phyloP scores from a whole-genome alignment of 805 yeast genomes.

The Lachancea cidri region DNA sequence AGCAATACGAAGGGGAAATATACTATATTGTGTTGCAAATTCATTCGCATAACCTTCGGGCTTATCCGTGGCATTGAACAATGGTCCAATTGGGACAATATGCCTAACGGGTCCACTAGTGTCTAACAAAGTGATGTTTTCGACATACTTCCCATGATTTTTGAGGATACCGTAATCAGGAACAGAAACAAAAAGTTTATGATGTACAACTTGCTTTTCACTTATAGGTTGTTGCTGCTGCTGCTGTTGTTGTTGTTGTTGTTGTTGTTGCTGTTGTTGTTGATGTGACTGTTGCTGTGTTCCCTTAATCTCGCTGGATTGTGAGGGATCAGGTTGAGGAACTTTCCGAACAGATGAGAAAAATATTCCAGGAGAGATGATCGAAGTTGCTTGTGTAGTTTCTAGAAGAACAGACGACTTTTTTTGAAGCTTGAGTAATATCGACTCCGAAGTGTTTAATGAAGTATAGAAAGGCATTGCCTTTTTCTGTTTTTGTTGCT shows the following conservation, averaged over 20 bases:
- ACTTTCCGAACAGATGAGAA: constrained; percentile 51
- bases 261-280: constrained; percentile 3
- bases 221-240: not conserved
- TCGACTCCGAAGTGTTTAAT: constrained; percentile 28
- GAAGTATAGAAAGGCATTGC: constrained; percentile 26
- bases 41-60: constrained; percentile 84
- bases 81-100: constrained; percentile 63
- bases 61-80: constrained; percentile 63
- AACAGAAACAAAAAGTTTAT: constrained; percentile 64
- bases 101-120: constrained; percentile 62
- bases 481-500: constrained; percentile 38
- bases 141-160: constrained; percentile 63
- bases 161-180: constrained; percentile 84
- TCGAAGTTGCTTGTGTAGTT: constrained; percentile 51
- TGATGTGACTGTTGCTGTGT: not conserved
- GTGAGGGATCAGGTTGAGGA: constrained; percentile 18
- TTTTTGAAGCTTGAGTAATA: constrained; percentile 45
- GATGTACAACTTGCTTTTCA: constrained; percentile 11
- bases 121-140: constrained; percentile 73
- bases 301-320: constrained; percentile 28
- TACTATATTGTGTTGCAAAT: constrained; percentile 78
- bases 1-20: constrained; percentile 65
- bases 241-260: not conserved
- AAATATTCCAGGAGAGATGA: constrained; percentile 84
- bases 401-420: constrained; percentile 50